Evolutionary conservation across 108 stramenopile genomes (phyloP).

Genomic region (Stephanodiscus triporus): DNA sequence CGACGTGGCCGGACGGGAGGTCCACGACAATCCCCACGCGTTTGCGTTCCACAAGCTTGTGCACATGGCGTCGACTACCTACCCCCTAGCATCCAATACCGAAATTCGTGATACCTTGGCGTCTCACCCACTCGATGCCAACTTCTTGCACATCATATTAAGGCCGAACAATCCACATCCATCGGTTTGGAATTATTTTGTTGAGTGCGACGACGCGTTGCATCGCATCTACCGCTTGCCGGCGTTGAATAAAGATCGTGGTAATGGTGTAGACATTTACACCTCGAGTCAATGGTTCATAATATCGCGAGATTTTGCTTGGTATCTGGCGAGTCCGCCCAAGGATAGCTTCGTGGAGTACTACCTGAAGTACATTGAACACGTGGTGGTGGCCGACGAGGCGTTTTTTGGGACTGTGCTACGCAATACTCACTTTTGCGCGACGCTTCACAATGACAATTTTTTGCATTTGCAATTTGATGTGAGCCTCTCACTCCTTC

Average conservation of each 20-base stretch:
- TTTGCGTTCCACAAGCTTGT: slow-evolving; percentile 83
- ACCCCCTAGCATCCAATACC: slow-evolving; percentile 90
- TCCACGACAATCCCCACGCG: slow-evolving; percentile 44
- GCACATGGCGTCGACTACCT: slow-evolving; percentile 88
- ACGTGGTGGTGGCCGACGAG: slow-evolving; percentile 96
- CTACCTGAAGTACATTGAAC: slow-evolving; percentile 78
- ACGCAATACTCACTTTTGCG: slow-evolving; percentile 87
- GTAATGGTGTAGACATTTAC: slow-evolving; percentile 76
- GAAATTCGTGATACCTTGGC: slow-evolving; percentile 85
- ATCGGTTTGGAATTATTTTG: slow-evolving; percentile 90
- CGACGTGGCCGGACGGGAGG: slow-evolving; percentile 31
- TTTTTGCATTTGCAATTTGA: slow-evolving; percentile 92
- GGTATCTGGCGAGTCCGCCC: slow-evolving; percentile 75
- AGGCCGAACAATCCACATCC: slow-evolving; percentile 69
- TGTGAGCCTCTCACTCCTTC: too few species aligned
- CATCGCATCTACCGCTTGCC: slow-evolving; percentile 92
- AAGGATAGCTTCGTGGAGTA: slow-evolving; percentile 77
- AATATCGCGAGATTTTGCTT: slow-evolving; percentile 88
- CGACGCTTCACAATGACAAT: slow-evolving; percentile 88
- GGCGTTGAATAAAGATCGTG: slow-evolving; percentile 56
- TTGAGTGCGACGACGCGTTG: slow-evolving; percentile 94
- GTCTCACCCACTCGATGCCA: slow-evolving; percentile 83
- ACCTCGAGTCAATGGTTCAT: slow-evolving; percentile 95
- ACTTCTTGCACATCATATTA: slow-evolving; percentile 80
- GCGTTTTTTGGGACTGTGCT: slow-evolving; percentile 93